Conservation (phyloP, 2,329 filamentous ascomycete genomes). For the Alternaria tenuissima region DNA sequence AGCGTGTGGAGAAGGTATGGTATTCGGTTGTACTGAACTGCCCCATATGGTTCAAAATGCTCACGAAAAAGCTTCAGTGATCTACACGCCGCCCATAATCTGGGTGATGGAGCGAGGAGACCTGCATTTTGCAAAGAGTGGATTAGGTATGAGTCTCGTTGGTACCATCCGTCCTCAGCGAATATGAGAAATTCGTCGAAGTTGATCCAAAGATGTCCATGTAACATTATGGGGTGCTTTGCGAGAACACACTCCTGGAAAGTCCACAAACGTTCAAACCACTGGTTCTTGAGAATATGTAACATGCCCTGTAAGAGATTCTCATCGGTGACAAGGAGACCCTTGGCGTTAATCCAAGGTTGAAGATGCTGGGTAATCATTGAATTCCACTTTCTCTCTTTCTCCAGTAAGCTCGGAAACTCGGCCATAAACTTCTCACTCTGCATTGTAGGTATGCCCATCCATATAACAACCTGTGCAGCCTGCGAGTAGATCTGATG, state of each 20-base stretch:
- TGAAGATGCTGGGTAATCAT: background rate
- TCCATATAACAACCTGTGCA: background rate
- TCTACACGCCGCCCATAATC: background rate
- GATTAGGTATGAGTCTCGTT: no score
- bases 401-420: background rate
- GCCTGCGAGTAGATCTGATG: background rate
- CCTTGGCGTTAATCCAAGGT: background rate
- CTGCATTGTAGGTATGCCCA: background rate
- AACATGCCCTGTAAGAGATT: background rate
- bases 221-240: background rate
- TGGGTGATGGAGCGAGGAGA: no score
- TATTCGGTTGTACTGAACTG: background rate
- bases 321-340: fast-evolving
- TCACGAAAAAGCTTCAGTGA: fast-evolving
- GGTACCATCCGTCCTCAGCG: no score
- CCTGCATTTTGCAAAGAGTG: no score
- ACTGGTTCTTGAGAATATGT: background rate
- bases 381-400: background rate
- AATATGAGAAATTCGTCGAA: background rate
- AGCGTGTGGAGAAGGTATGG: background rate
- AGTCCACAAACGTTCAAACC: background rate
- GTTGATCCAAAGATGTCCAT: background rate
- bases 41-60: no score
- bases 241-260: background rate
- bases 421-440: background rate